Percentiles rank a stretch among this genome's conserved stretches.
phyloP scores from a whole-genome alignment of 441 rosid genomes.

The Pelargonium fulgidum region DNA sequence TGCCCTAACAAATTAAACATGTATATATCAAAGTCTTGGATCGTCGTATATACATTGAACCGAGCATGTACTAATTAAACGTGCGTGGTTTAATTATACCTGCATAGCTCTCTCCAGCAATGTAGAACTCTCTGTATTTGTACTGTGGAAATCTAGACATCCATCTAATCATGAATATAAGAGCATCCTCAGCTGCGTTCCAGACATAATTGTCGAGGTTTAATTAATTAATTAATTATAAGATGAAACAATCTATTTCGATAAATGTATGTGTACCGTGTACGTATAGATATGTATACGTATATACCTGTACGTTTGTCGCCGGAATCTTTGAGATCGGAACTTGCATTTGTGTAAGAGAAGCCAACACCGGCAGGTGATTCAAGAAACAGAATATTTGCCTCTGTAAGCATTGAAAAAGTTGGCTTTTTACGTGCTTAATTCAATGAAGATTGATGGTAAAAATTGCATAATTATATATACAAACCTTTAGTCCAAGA shows the following conservation, averaged over 20 bases:
- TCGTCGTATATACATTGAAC: too few relatives aligned
- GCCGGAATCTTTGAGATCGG: constrained; percentile 72
- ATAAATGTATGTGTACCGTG: too few relatives aligned
- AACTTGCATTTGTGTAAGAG: constrained; percentile 75
- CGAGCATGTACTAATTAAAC: too few relatives aligned
- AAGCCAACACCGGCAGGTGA: constrained; percentile 99
- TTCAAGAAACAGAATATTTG: constrained; percentile 88
- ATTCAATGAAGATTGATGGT: too few relatives aligned
- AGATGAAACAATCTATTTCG: background rate
- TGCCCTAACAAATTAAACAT: constrained; percentile 38
- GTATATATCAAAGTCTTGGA: too few relatives aligned
- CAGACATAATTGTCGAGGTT: too few relatives aligned
- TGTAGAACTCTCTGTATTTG: constrained; percentile 54
- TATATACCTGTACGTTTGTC: constrained; percentile 70
- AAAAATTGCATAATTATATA: too few relatives aligned
- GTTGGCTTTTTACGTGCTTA: too few relatives aligned
- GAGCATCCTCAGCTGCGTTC: constrained; percentile 67
- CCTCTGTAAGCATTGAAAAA: constrained; percentile 20
- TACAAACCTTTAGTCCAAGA: constrained; percentile 51
- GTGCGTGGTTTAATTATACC: background rate
- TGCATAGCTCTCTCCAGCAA: constrained; percentile 92
- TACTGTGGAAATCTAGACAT: constrained; percentile 71
- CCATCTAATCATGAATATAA: constrained; percentile 67
- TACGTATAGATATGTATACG: too few relatives aligned
- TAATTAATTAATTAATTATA: background rate